Conservation (phyloP, 345 rosid genomes). For the Brassica nigra region DNA sequence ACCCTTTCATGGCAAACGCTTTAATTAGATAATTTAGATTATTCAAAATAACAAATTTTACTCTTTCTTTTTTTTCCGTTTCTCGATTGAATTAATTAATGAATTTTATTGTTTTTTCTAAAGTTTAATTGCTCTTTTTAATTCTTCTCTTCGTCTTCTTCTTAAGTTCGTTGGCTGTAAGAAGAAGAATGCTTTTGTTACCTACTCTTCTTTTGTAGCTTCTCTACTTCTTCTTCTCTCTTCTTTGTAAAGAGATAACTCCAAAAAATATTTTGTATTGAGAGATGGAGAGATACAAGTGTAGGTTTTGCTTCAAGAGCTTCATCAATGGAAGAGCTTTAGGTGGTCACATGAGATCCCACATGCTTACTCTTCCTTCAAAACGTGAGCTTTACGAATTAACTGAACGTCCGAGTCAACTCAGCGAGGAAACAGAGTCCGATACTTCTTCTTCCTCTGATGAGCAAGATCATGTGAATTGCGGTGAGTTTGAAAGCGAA, state of each 20-base stretch:
- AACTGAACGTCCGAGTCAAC: slow-evolving; percentile 32
- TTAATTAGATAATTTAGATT: slow-evolving; percentile 48
- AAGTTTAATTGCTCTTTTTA: background rate
- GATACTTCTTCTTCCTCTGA: slow-evolving; percentile 48
- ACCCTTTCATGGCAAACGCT: slow-evolving; percentile 53
- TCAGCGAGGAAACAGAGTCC: slow-evolving; percentile 39
- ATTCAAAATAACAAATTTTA: slow-evolving; percentile 23
- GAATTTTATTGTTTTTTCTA: background rate
- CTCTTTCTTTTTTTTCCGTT: slow-evolving; percentile 39
- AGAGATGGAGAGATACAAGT: slow-evolving; percentile 71
- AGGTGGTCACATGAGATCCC: slow-evolving; percentile 92
- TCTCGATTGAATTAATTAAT: slow-evolving; percentile 7
- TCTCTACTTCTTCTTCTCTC: slow-evolving; percentile 38
- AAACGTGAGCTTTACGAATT: slow-evolving; percentile 14
- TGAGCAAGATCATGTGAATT: slow-evolving; percentile 36
- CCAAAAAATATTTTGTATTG: slow-evolving; percentile 39
- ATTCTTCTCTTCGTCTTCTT: slow-evolving; percentile 15
- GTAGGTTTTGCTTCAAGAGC: slow-evolving; percentile 70
- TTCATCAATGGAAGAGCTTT: slow-evolving; percentile 79
- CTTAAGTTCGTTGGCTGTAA: slow-evolving; percentile 19
- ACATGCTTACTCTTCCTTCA: slow-evolving; percentile 57
- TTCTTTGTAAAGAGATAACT: slow-evolving; percentile 44
- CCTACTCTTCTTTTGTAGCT: slow-evolving; percentile 42
- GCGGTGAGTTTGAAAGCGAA: slow-evolving; percentile 61
- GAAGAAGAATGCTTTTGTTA: slow-evolving; percentile 48